Evolutionary conservation across 176 grass and related monocot genomes (phyloP).

Genomic region (Oryza officinalis): DNA sequence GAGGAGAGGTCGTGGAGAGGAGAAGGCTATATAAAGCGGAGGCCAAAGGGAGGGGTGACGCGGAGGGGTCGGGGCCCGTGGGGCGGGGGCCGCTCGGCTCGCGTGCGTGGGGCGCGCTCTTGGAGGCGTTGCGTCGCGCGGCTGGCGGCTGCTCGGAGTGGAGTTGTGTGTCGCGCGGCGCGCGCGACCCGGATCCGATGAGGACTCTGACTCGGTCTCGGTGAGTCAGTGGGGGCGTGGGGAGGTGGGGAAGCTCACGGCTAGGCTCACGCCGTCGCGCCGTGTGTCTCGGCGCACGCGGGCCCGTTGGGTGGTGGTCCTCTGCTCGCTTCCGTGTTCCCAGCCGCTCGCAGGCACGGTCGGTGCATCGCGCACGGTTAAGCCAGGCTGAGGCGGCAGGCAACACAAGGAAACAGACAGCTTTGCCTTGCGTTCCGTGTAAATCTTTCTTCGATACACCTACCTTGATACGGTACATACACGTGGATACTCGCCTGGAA

Average conservation of each 20-base stretch:
- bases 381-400: background rate
- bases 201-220: background rate
- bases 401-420: background rate
- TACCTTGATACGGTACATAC: background rate
- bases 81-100: background rate
- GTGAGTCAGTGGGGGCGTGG: background rate
- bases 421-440: background rate
- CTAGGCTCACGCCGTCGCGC: background rate
- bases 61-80: conserved; percentile 3
- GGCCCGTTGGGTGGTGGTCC: background rate
- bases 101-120: background rate
- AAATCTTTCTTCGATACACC: background rate
- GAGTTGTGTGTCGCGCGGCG: too few relatives aligned
- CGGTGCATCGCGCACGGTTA: conserved; percentile 34
- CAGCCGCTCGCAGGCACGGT: background rate
- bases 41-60: background rate
- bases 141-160: background rate
- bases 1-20: background rate
- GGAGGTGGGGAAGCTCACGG: background rate
- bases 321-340: background rate
- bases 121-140: background rate
- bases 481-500: background rate
- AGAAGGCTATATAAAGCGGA: conserved; percentile 39
- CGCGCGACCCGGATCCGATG: background rate
- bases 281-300: background rate